These are phyloP conservation scores for Mycena haematopus DNA, from an alignment of 768 basidiomycete species.

Conservation along the genomic window DNA sequence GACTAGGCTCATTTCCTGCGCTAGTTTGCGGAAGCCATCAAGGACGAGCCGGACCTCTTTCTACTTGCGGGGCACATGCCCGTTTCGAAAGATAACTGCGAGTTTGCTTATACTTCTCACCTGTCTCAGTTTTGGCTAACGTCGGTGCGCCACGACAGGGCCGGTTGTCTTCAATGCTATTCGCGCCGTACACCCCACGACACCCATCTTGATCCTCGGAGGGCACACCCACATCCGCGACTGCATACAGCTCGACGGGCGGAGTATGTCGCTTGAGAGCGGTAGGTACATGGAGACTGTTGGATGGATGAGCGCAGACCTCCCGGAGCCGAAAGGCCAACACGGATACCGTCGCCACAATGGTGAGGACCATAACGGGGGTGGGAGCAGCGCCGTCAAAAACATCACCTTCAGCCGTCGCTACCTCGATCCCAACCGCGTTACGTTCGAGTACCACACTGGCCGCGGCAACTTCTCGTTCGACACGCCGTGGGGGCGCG, in stretches of 20 bases:
- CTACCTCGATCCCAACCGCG: constrained; percentile 82
- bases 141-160: constrained; percentile 53
- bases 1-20: constrained; percentile 3
- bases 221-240: constrained; percentile 84
- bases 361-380: constrained; percentile 22
- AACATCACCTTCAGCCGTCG: constrained; percentile 71
- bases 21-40: constrained; percentile 80
- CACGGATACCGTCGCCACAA: background rate
- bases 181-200: constrained; percentile 71
- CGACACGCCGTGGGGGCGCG: constrained; percentile 61
- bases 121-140: constrained; percentile 3
- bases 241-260: constrained; percentile 73
- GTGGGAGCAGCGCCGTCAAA: constrained; percentile 33
- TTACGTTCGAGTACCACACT: constrained; percentile 66
- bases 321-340: constrained; percentile 6
- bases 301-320: constrained; percentile 71
- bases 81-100: constrained; percentile 70
- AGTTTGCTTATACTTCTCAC: constrained; percentile 24
- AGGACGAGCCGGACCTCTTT: constrained; percentile 85
- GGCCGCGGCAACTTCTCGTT: constrained; percentile 56
- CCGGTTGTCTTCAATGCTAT: constrained; percentile 75
- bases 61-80: constrained; percentile 86
- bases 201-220: constrained; percentile 86
- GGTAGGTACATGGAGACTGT: constrained; percentile 94
- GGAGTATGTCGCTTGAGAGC: constrained; percentile 82